These are phyloP conservation scores for Canariomyces notabilis DNA, from an alignment of 2,329 filamentous ascomycete species.

Conservation along the genomic window DNA sequence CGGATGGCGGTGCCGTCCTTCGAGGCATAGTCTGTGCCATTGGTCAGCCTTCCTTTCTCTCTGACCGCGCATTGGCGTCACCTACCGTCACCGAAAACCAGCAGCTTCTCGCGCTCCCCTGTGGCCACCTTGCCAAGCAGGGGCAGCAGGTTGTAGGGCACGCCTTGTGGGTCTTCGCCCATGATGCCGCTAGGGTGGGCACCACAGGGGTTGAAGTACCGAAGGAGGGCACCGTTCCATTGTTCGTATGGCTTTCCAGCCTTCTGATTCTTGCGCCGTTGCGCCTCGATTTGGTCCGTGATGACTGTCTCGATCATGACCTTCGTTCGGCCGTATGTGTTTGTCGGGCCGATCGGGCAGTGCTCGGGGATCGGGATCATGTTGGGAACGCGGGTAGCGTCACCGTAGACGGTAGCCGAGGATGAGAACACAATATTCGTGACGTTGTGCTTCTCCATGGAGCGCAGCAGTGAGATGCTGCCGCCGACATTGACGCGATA, in stretches of 20 bases:
- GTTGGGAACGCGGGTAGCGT: constrained; percentile 89
- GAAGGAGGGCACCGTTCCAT: constrained; percentile 88
- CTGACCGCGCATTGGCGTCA: constrained; percentile 4
- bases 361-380: constrained; percentile 99
- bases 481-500: constrained; percentile 96
- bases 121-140: constrained; percentile 93
- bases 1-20: constrained; percentile 90
- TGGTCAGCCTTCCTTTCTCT: not conserved
- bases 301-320: constrained; percentile 87
- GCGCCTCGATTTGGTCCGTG: constrained; percentile 80
- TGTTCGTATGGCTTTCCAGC: constrained; percentile 69
- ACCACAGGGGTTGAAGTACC: constrained; percentile 97
- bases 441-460: constrained; percentile 87
- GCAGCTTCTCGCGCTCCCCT: constrained; percentile 86
- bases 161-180: constrained; percentile 94
- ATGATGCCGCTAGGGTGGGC: constrained; percentile 93
- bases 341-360: constrained; percentile 93
- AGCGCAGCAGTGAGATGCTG: constrained; percentile 77
- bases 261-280: constrained; percentile 79
- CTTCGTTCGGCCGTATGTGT: constrained; percentile 97
- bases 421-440: constrained; percentile 98
- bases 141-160: constrained; percentile 93
- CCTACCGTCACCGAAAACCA: constrained; percentile 90
- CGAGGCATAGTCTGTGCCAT: constrained; percentile 71
- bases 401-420: constrained; percentile 95